Conservation (phyloP, 441 rosid species). For the Raphanus hybrid region DNA sequence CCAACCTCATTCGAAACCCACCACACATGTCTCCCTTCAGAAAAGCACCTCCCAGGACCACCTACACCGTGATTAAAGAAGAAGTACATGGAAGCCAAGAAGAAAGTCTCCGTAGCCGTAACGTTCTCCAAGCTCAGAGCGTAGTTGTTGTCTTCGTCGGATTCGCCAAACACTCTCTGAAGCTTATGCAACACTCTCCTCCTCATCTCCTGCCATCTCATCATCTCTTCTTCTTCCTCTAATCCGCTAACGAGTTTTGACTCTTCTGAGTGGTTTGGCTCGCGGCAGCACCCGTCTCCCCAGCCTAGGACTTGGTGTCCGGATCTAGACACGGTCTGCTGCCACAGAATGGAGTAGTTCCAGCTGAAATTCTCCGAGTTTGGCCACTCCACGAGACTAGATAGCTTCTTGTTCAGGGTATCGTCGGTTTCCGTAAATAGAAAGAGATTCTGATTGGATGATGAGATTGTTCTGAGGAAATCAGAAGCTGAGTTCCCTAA, state of each 20-base stretch:
- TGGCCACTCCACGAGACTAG: slow-evolving; percentile 86
- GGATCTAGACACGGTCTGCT: slow-evolving; percentile 77
- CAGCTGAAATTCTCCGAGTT: slow-evolving; percentile 80
- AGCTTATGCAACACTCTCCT: slow-evolving; percentile 81
- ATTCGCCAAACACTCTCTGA: slow-evolving; percentile 79
- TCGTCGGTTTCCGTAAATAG: slow-evolving; percentile 70
- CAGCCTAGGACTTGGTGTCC: slow-evolving; percentile 86
- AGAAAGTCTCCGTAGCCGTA: slow-evolving; percentile 90
- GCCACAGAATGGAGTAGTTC: slow-evolving; percentile 96
- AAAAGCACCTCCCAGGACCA: slow-evolving; percentile 87
- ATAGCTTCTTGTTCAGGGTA: slow-evolving; percentile 76
- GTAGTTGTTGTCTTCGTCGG: slow-evolving; percentile 82
- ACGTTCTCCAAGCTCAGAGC: slow-evolving; percentile 84
- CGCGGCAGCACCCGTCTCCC: slow-evolving; percentile 95
- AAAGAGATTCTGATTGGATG: slow-evolving; percentile 66
- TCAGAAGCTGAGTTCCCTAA: slow-evolving; percentile 80
- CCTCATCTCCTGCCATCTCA: slow-evolving; percentile 73
- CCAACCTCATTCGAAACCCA: slow-evolving; percentile 66
- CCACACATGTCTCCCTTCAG: slow-evolving; percentile 73
- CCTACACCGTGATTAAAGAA: slow-evolving; percentile 86
- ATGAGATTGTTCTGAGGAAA: slow-evolving; percentile 69
- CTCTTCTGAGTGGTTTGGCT: slow-evolving; percentile 78
- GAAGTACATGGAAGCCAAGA: slow-evolving; percentile 93
- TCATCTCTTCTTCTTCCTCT: slow-evolving; percentile 50
- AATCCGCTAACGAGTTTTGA: slow-evolving; percentile 45